These are phyloP conservation scores for Durio zibethinus DNA, from an alignment of 345 rosid species.

Conservation along the genomic window DNA sequence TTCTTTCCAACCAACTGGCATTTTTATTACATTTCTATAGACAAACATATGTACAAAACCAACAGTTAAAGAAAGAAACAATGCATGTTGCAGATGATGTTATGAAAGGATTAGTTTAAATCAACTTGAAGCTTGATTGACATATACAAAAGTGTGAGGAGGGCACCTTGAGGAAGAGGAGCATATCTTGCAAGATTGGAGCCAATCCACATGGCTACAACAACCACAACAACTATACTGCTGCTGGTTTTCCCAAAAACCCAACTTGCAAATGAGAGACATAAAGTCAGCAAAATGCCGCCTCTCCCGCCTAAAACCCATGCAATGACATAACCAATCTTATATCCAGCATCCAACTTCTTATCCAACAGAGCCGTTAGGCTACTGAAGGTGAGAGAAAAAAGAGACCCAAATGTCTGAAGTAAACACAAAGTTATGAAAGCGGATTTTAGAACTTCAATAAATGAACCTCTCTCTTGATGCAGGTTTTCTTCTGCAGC, in stretches of 20 bases:
- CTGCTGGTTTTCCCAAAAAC: constrained; percentile 86
- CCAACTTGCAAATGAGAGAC: constrained; percentile 82
- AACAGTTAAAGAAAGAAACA: neutral
- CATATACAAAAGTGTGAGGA: constrained; percentile 75
- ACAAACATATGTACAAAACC: constrained; percentile 6
- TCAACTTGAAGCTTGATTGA: constrained; percentile 81
- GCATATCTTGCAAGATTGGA: constrained; percentile 72
- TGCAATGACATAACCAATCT: constrained; percentile 66
- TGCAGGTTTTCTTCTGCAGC: constrained; percentile 30
- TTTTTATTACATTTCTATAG: neutral
- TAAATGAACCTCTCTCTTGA: constrained; percentile 56
- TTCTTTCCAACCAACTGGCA: neutral
- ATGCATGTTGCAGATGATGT: neutral
- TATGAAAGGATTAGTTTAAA: constrained; percentile 17
- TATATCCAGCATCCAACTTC: constrained; percentile 78
- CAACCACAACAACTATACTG: constrained; percentile 55
- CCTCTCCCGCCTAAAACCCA: constrained; percentile 63
- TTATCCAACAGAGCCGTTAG: constrained; percentile 58
- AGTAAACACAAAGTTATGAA: constrained; percentile 57
- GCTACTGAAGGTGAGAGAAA: constrained; percentile 67
- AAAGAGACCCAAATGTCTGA: constrained; percentile 46
- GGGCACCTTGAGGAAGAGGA: constrained; percentile 86
- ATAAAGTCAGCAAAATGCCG: constrained; percentile 28
- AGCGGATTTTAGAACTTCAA: constrained; percentile 52
- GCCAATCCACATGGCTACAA: constrained; percentile 77